Percentiles rank a stretch among this genome's conserved stretches.
Evolutionary conservation across 768 basidiomycete genomes (phyloP).

Genomic region (Phanerodontia chrysosporium): DNA sequence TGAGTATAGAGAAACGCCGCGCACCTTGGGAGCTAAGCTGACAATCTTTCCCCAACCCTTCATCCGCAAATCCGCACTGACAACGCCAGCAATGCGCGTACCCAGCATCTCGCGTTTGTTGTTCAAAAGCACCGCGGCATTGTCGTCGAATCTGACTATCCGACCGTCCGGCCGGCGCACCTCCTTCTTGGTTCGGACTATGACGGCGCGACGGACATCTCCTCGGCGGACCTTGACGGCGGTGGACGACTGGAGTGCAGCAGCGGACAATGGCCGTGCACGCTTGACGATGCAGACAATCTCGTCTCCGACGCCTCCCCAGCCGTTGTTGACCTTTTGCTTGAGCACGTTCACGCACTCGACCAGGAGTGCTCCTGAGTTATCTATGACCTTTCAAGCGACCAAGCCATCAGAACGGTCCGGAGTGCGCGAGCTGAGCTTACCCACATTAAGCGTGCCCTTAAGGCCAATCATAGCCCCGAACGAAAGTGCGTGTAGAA

Average conservation of each 20-base stretch:
- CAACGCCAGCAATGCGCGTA: conserved; percentile 90
- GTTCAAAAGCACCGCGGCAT: conserved; percentile 90
- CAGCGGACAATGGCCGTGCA: conserved; percentile 75
- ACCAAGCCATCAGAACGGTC: not conserved
- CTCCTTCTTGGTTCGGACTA: conserved; percentile 88
- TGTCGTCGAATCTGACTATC: conserved; percentile 90
- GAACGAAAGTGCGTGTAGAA: not conserved
- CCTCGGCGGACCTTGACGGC: conserved; percentile 90
- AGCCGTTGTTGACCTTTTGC: conserved; percentile 92
- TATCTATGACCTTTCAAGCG: conserved; percentile 81
- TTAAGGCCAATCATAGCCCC: conserved; percentile 89
- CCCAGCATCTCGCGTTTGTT: conserved; percentile 96
- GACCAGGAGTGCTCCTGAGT: conserved; percentile 89
- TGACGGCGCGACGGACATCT: conserved; percentile 92
- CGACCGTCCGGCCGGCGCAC: conserved; percentile 87
- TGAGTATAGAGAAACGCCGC: conserved; percentile 42
- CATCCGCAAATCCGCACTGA: conserved; percentile 85
- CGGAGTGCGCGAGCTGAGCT: not conserved
- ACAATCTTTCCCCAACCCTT: conserved; percentile 95
- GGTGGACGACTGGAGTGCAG: conserved; percentile 62
- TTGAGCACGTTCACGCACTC: conserved; percentile 97
- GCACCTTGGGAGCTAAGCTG: conserved; percentile 85
- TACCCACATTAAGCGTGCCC: conserved; percentile 75
- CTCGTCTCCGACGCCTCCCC: conserved; percentile 91
- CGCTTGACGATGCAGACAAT: conserved; percentile 93